Percentiles rank a stretch among this genome's conserved stretches.
phyloP scores from a whole-genome alignment of 139 green algal genomes.

The Yamagishiella unicocca region DNA sequence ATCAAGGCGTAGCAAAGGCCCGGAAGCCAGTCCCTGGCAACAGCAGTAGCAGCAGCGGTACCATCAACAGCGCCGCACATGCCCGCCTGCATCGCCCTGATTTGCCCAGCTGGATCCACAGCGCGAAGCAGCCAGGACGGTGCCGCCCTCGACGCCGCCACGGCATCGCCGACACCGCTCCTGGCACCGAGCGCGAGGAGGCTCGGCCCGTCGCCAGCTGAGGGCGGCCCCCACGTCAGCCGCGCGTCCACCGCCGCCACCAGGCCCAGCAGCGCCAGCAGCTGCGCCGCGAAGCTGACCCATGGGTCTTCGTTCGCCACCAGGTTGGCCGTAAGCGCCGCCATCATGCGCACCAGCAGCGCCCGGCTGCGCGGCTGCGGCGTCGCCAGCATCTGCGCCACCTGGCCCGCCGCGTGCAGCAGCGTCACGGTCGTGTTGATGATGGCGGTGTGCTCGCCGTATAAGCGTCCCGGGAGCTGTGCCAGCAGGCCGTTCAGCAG shows the following conservation, averaged over 20 bases:
- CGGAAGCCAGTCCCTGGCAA: too few species aligned
- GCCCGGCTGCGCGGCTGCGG: neutral
- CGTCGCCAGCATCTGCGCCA: neutral
- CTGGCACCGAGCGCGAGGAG: too few species aligned
- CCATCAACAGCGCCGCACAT: too few species aligned
- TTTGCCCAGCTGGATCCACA: too few species aligned
- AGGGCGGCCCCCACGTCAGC: neutral
- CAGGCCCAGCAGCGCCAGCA: conserved; percentile 7
- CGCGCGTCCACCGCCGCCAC: neutral
- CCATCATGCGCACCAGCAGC: conserved; percentile 1
- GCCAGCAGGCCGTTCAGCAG: conserved; percentile 35
- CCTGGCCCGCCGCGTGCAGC: neutral
- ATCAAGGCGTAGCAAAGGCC: too few species aligned
- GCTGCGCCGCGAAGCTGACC: neutral
- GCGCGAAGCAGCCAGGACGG: too few species aligned
- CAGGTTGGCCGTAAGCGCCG: conserved; percentile 1
- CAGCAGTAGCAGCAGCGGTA: too few species aligned
- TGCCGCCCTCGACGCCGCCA: too few species aligned
- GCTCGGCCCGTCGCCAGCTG: too few species aligned
- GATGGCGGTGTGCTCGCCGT: neutral
- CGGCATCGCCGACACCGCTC: too few species aligned
- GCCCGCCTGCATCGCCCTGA: too few species aligned
- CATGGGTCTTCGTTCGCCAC: conserved; percentile 19
- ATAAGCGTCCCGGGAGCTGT: neutral
- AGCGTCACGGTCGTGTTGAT: neutral